Base-by-base conservation (phyloP, 257 asterid genomes). In the Penstemon davidsonii region DNA sequence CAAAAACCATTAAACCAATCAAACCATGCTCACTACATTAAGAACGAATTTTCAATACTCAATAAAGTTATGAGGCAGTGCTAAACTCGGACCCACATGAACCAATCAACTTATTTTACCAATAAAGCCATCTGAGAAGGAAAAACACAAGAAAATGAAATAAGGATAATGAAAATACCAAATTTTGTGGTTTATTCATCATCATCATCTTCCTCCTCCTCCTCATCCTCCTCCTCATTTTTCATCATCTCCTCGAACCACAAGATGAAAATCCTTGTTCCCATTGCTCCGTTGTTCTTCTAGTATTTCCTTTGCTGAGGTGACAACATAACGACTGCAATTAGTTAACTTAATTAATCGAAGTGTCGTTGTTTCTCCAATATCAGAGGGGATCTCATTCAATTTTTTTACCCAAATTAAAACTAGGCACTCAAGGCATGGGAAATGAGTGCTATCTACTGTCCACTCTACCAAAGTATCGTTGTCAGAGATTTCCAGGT, bases 271-370 rank as follows among this genome's bases (percentile, higher is more conserved):
- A 39, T 38, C 59, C 19, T 33, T 51, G n/a, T 66, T 52, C 39
- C 73, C 78, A 43, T 49, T 37, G 37, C 45, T 39, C 68, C 50
- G 56, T 60, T 73, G 77, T 58, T 65, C 72, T 42, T 56, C 58
- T 9, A 12, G 12, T 45, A 73, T 66, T 7, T 49, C 2, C 11
- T 67, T 50, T 8, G 72, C 68, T 3, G 78, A 73, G 4, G 40
- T 9, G 7, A 8, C 50, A 0, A 6, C 43, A 5, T 57, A 59
- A 0, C 6, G 7, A 6, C 57, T 43, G 9, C 69, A 66, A 3
- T 8, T 0, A 0, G 0, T 1, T 62, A 73, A 33, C 43, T 60
- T 7, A 67, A 73, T 73, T 7, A 9, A 8, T 55, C 36, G 33
- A 5, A 73, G 78, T 36, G 73, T 60, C 9, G 37, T 55, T 10